Evolutionary conservation across 2,329 filamentous ascomycete genomes (phyloP).

Genomic region (Lachnellula suecica): DNA sequence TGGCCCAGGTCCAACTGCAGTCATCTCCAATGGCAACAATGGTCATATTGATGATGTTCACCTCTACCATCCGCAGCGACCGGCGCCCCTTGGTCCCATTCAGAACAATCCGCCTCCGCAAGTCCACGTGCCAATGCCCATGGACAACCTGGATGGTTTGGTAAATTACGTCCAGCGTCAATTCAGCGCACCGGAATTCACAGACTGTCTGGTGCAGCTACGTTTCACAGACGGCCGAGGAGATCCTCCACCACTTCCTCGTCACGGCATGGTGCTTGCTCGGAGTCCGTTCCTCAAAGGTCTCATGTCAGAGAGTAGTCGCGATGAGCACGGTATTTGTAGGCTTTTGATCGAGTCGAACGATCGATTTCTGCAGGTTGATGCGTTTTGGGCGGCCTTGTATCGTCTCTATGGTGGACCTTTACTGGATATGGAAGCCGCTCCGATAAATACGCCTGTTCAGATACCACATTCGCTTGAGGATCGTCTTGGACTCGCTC

Average conservation of each 20-base stretch:
- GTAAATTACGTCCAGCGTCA: conserved; percentile 39
- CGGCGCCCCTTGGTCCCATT: conserved; percentile 16
- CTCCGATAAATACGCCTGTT: conserved; percentile 21
- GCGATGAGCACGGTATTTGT: conserved; percentile 31
- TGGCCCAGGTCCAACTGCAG: conserved; percentile 39
- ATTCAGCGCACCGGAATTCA: conserved; percentile 40
- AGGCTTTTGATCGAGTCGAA: conserved; percentile 47
- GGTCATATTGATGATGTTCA: conserved; percentile 31
- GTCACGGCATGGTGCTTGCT: conserved; percentile 55
- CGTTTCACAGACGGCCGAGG: conserved; percentile 41
- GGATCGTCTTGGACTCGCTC: conserved; percentile 52
- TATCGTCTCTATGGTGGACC: conserved; percentile 57
- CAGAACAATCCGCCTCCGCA: conserved; percentile 10
- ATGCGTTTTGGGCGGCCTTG: conserved; percentile 56
- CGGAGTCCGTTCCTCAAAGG: conserved; percentile 46
- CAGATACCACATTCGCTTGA: conserved; percentile 38
- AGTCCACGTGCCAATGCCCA: conserved; percentile 16
- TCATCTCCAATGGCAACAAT: conserved; percentile 40
- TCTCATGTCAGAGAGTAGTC: conserved; percentile 28
- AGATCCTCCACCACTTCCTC: conserved; percentile 45
- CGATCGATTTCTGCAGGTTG: conserved; percentile 53
- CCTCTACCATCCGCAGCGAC: conserved; percentile 25
- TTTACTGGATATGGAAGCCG: conserved; percentile 38
- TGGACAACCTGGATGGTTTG: conserved; percentile 37
- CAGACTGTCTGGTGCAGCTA: conserved; percentile 48